Evolutionary conservation across 257 asterid genomes (phyloP), one percentile per base, ranked within the genome.

Genomic region (Solanum pinnatisectum): DNA sequence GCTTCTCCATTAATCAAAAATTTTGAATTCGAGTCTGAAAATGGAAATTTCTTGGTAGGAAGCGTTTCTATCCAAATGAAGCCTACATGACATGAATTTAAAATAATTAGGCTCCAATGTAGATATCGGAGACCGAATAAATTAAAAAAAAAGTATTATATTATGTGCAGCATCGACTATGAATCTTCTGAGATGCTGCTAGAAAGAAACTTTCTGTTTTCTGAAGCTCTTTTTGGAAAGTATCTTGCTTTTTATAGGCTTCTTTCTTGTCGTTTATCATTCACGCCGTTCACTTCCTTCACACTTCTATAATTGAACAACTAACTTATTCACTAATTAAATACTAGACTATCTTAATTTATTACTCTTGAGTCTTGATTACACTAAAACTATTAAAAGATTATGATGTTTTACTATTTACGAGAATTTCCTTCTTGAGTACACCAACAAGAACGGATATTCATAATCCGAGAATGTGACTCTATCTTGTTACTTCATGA

Each of bases 161-260:
- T 15, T 79, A 79, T 81, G 10, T 81, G 85, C 68, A 27, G 42
- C 67, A 25, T 44, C 67, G 37, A 18, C 2, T 81, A 46, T 81
- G 85, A 81, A 81, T 81, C 85, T 81, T 81, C 39, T 87, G 67
- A 74, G 87, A 46, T 72, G 90, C 88, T 52, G 83, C 83, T 18
- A 88, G 76, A 89, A 86, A 88, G 88, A 86, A 73, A 87, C 77
- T 42, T 82, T 30, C 89, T 78, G 85, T 74, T 77, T 35, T 59
- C 20, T 91, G 91, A 88, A 32, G 56, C 90, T 88, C 87, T 68
- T 88, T 83, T 87, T 68, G 78, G 90, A 81, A 89, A 88, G 87
- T 84, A 87, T 87, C 87, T 89, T 73, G 84, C 90, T 87, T 88
- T 91, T 82, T 89, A 88, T 88, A 91, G 90, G 88, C 79, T 27